Conservation (phyloP, 805 yeast species). For the Yarrowia sp. region DNA sequence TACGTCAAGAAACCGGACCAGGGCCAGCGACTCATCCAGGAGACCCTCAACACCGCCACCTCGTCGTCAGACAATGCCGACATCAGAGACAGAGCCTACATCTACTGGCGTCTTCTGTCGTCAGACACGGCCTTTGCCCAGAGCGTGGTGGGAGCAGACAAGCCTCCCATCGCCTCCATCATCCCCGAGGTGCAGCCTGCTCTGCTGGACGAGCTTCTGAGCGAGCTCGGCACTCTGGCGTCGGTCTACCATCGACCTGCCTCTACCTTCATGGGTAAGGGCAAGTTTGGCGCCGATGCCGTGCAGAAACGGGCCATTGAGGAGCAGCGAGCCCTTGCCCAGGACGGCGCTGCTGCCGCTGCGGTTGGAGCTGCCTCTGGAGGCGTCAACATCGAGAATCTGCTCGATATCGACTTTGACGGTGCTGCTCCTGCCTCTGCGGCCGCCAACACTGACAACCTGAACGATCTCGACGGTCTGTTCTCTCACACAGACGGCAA, state of each 20-base stretch:
- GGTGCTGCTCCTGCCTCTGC: conserved; percentile 48
- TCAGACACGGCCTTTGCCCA: conserved; percentile 80
- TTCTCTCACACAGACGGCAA: conserved; percentile 49
- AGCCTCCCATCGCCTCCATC: conserved; percentile 76
- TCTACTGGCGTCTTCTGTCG: conserved; percentile 85
- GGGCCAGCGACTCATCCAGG: conserved; percentile 77
- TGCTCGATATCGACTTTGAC: conserved; percentile 84
- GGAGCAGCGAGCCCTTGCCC: conserved; percentile 79
- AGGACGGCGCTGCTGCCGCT: conserved; percentile 62
- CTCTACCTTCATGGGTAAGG: conserved; percentile 61
- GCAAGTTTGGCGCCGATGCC: conserved; percentile 53
- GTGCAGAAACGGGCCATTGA: conserved; percentile 63
- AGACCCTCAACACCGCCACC: conserved; percentile 73
- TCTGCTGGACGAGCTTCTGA: conserved; percentile 68
- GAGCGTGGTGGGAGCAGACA: conserved; percentile 62
- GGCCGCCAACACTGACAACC: conserved; percentile 44
- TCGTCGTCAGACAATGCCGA: conserved; percentile 85
- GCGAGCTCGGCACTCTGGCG: conserved; percentile 83
- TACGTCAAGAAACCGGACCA: conserved; percentile 65
- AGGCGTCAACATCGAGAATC: conserved; percentile 72
- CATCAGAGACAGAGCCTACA: conserved; percentile 81
- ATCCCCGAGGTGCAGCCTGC: conserved; percentile 74
- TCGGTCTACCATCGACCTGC: conserved; percentile 91
- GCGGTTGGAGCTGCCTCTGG: conserved; percentile 44
- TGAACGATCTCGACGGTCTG: conserved; percentile 79